phyloP scores from a whole-genome alignment of 495 filamentous ascomycete species.

The Neurospora sp. region DNA sequence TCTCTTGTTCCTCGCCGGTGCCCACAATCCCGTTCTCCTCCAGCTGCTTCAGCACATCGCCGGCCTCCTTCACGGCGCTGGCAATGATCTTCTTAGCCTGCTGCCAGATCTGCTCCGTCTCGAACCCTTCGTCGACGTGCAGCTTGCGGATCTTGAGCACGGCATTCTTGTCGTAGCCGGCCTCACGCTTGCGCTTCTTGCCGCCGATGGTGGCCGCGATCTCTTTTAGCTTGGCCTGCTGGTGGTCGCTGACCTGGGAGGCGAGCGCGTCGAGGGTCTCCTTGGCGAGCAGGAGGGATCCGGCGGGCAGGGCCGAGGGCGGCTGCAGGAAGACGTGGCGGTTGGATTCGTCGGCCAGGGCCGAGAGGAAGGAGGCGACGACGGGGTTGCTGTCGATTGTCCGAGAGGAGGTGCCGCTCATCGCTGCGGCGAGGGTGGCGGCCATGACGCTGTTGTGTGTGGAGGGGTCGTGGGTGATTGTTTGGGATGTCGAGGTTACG shows the following conservation, averaged over 20 bases:
- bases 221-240: conserved; percentile 46
- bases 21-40: conserved; percentile 28
- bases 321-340: conserved; percentile 64
- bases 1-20: conserved; percentile 8
- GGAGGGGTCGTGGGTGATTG: conserved; percentile 33
- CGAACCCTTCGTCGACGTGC: conserved; percentile 72
- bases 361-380: conserved; percentile 35
- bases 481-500: conserved; percentile 47
- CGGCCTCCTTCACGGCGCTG: conserved; percentile 31
- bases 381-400: conserved; percentile 18
- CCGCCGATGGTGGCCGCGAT: conserved; percentile 8
- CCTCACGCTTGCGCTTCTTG: conserved; percentile 58
- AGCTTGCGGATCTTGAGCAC: conserved; percentile 64
- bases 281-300: conserved; percentile 62
- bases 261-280: conserved; percentile 68
- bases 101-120: conserved; percentile 84
- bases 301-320: conserved; percentile 44
- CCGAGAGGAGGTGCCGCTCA: conserved; percentile 7
- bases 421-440: conserved; percentile 16
- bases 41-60: conserved; percentile 39
- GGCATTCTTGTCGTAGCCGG: conserved; percentile 23
- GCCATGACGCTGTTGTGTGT: conserved; percentile 30
- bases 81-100: conserved; percentile 73
- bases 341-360: conserved; percentile 33
- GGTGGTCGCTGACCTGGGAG: conserved; percentile 51